phyloP scores from a whole-genome alignment of 2,329 filamentous ascomycete genomes.

The Ambrosiella cleistominuta region DNA sequence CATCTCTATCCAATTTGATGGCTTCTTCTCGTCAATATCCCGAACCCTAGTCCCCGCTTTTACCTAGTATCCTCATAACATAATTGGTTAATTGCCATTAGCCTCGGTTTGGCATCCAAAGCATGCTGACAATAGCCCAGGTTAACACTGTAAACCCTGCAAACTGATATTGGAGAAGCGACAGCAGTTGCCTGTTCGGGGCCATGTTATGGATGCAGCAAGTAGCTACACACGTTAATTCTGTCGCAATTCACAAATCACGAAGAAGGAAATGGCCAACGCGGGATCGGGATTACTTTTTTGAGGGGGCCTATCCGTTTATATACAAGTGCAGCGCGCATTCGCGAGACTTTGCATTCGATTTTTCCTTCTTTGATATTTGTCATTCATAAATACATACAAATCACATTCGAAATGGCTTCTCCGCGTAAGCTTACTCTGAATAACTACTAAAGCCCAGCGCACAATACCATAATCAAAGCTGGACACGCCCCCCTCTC shows the following conservation, averaged over 20 bases:
- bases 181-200: neutral
- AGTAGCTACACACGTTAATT: neutral
- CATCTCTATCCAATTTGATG: neutral
- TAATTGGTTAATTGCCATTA: neutral
- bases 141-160: neutral
- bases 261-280: neutral
- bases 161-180: neutral
- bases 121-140: neutral
- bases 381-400: slow-evolving; percentile 9
- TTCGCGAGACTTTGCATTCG: slow-evolving; percentile 1
- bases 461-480: neutral
- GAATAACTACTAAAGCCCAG: neutral
- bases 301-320: neutral
- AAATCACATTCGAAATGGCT: slow-evolving; percentile 38
- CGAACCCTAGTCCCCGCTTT: neutral
- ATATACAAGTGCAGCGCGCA: neutral
- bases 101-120: neutral
- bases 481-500: neutral
- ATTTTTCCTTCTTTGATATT: slow-evolving; percentile 9
- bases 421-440: slow-evolving; percentile 74
- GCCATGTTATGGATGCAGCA: neutral
- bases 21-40: neutral
- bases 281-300: slow-evolving; percentile 1
- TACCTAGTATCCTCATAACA: neutral
- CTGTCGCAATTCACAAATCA: neutral